Base-by-base conservation (phyloP, 2,329 filamentous ascomycete genomes). In the Verticillium nonalfalfae region DNA sequence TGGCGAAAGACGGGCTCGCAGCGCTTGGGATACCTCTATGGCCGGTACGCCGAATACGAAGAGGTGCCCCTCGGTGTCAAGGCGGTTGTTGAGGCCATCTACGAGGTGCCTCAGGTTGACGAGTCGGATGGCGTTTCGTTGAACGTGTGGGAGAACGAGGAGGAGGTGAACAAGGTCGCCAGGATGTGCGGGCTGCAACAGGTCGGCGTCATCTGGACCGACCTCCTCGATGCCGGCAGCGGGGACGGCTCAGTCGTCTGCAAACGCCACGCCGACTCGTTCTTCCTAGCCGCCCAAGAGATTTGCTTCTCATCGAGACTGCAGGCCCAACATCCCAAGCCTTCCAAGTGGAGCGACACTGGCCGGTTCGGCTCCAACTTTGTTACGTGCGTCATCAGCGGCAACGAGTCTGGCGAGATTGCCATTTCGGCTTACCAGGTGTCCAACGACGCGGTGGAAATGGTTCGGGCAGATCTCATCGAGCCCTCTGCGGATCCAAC, bases 331-430 rank as follows among this genome's bases (percentile, higher is more conserved):
- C 86, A 97, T 68, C 93, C 94, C 1, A 94, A 96, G 69, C 81
- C 92, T 18, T 95, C 91, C 9, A 98, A 97, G 74, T 99, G 95
- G 94, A 97, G 94, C 73, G 93, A 97, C 70, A 96, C 91, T 2
- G 95, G 94, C 56, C 85, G 85, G 60, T 99, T 97, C 71, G 95
- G 95, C 18, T 98, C 94, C 57, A 95, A 96, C 72, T 98, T 98
- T 73, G 93, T 99, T 57, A 98, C 95, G 0, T 99, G 95, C 74
- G 87, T 99, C 54, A 84, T 99, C 63, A 94, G 91, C n/a, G 94
- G 94, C 56, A 94, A 98, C 69, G 91, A 95, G 65, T 81, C 91
- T 57, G 92, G 93, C 60, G 88, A 93, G 65, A 98, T 99, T 67
- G 84, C 88, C 18, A 91, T 99, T 64, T 91, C 92, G 4, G 88